Evolutionary conservation across 176 grass and related monocot genomes (phyloP).

Genomic region (bread wheat (Triticum aestivum)): IWGSC_CS_RefSeq_v2.1 NC_057808.1:130676369-130676868

Average conservation of each 20-base stretch:
- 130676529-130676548: conserved; percentile 1
- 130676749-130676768: neutral
- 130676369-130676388: neutral
- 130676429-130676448: neutral
- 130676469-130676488: neutral
- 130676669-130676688: neutral
- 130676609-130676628: conserved; percentile 11
- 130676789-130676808: neutral
- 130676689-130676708: neutral
- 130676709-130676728: neutral
- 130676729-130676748: neutral
- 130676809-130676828: neutral
- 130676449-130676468: neutral
- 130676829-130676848: neutral
- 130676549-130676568: neutral
- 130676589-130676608: neutral
- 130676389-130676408: neutral
- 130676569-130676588: neutral
- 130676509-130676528: conserved; percentile 9
- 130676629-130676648: neutral
- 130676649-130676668: neutral
- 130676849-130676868: conserved; percentile 8
- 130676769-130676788: neutral
- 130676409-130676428: neutral
- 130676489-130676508: neutral